These are phyloP conservation scores for Clonostachys chloroleuca DNA, from an alignment of 2,329 filamentous ascomycete species.

Conservation along the genomic window DNA sequence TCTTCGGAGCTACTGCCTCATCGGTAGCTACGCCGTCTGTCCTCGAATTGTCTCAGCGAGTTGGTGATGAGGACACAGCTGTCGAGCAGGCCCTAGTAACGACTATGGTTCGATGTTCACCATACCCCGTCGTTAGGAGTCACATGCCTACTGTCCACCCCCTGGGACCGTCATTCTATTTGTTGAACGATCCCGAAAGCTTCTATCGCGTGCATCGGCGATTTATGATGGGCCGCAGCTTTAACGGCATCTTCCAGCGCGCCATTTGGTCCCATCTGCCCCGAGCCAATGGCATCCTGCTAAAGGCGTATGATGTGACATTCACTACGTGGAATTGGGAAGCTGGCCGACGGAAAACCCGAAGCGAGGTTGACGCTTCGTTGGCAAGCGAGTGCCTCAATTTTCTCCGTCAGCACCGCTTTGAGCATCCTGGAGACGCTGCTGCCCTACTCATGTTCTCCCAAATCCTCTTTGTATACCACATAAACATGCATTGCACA, in stretches of 20 bases:
- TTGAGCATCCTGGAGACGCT: neutral
- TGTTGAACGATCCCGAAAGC: neutral
- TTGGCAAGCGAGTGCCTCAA: neutral
- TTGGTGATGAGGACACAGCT: no score
- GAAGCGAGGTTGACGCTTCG: neutral
- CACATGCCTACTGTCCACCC: neutral
- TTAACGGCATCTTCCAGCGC: neutral
- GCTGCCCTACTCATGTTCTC: constrained; percentile 1
- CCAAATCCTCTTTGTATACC: constrained; percentile 1
- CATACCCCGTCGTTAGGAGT: neutral
- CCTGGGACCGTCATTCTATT: neutral
- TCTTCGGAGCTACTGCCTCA: neutral
- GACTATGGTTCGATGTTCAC: neutral
- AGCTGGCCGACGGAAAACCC: neutral
- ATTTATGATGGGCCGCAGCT: constrained; percentile 1
- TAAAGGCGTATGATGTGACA: neutral
- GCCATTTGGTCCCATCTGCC: neutral
- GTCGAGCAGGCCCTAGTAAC: no score
- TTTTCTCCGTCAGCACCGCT: neutral
- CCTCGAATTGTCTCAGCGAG: neutral
- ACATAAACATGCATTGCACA: constrained; percentile 1
- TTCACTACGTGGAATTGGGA: neutral
- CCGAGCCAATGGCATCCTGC: constrained; percentile 1
- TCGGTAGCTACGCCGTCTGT: neutral
- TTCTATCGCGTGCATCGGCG: constrained; percentile 1